phyloP scores from a whole-genome alignment of 345 rosid genomes.

The Acer saccharum region DNA sequence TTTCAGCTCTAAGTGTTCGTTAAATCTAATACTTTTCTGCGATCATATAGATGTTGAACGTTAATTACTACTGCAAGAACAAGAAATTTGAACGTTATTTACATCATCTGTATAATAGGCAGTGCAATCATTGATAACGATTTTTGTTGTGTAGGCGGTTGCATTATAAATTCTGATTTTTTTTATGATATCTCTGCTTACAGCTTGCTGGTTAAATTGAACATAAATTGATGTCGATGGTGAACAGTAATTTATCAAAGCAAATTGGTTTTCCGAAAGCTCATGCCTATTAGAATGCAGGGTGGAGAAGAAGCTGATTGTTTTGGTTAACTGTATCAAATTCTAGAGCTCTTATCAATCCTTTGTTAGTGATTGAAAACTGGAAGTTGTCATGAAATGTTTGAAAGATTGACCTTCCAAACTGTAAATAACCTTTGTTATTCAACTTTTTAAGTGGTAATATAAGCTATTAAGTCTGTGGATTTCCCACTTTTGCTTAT shows the following conservation, averaged over 20 bases:
- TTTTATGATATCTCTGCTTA: slow-evolving; percentile 6
- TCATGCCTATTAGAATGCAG: slow-evolving; percentile 11
- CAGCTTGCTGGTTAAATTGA: slow-evolving; percentile 51
- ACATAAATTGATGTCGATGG: slow-evolving; percentile 37
- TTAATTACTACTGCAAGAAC: no score
- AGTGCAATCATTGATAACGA: no score
- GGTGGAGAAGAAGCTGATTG: slow-evolving; percentile 5
- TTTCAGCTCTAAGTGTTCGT: no score
- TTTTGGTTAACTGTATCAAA: background rate
- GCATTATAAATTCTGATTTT: slow-evolving; percentile 8
- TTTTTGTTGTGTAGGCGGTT: no score
- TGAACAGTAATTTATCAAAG: slow-evolving; percentile 9
- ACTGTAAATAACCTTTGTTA: slow-evolving; percentile 4
- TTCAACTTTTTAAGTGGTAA: background rate
- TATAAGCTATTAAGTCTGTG: background rate
- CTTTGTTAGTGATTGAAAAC: slow-evolving; percentile 6
- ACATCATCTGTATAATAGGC: no score
- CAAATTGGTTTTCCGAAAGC: slow-evolving; percentile 4
- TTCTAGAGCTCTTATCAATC: background rate
- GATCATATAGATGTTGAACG: background rate
- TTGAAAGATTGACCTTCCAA: slow-evolving; percentile 7
- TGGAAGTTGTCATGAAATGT: slow-evolving; percentile 9
- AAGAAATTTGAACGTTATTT: no score
- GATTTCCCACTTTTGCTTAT: slow-evolving; percentile 4
- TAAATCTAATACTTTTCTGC: background rate